Percentiles rank a stretch among this genome's conserved stretches.
phyloP scores from a whole-genome alignment of 2,329 filamentous ascomycete genomes.

The Monilinia laxa region DNA sequence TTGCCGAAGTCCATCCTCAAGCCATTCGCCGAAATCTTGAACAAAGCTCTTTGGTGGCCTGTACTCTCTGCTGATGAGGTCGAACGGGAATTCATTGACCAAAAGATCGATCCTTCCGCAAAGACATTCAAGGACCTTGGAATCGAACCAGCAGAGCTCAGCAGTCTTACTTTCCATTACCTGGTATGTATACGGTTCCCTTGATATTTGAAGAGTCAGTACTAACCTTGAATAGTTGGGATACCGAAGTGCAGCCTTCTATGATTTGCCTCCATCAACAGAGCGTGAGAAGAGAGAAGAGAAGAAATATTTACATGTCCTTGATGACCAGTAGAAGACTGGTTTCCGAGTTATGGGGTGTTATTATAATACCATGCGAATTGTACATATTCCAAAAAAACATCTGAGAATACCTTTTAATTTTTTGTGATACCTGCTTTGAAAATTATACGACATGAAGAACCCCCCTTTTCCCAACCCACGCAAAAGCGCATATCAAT shows the following conservation, averaged over 20 bases:
- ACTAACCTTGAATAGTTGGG: conserved; percentile 61
- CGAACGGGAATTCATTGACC: conserved; percentile 90
- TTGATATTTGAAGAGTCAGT: neutral
- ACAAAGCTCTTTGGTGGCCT: conserved; percentile 87
- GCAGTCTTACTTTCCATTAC: conserved; percentile 88
- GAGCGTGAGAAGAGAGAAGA: conserved; percentile 94
- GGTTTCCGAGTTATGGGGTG: conserved; percentile 14
- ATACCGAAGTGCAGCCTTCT: conserved; percentile 84
- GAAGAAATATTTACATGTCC: conserved; percentile 93
- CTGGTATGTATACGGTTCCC: conserved; percentile 56
- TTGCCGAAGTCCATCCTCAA: conserved; percentile 78
- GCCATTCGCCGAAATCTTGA: conserved; percentile 70
- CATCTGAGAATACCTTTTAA: neutral
- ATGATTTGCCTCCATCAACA: conserved; percentile 90
- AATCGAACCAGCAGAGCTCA: conserved; percentile 85
- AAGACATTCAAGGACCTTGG: conserved; percentile 95
- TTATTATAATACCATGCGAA: conserved; percentile 29
- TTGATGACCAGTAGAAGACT: conserved; percentile 71
- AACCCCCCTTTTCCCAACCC: neutral
- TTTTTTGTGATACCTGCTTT: conserved; percentile 16
- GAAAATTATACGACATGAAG: neutral
- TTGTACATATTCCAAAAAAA: conserved; percentile 42
- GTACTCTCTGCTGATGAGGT: conserved; percentile 80
- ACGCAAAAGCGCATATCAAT: neutral
- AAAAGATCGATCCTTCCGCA: conserved; percentile 82